Evolutionary conservation across 441 rosid genomes (phyloP).

Genomic region (Aquilaria agallochum): DNA sequence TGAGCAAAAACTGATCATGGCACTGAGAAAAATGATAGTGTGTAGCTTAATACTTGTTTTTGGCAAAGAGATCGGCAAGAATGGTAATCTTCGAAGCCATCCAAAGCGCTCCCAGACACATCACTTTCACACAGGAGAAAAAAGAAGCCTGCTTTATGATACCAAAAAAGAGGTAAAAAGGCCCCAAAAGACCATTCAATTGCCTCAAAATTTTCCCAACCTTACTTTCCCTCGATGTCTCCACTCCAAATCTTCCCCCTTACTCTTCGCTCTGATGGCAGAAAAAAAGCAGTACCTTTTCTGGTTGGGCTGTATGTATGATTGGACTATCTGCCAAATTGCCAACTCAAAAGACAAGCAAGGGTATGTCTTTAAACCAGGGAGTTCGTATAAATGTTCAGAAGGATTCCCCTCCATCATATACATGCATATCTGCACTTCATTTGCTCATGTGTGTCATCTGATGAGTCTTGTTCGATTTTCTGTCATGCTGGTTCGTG

Average conservation of each 20-base stretch:
- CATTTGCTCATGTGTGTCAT: slow-evolving; percentile 1
- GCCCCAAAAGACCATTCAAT: slow-evolving; percentile 4
- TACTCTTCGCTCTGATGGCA: slow-evolving; percentile 17
- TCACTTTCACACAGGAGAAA: slow-evolving; percentile 27
- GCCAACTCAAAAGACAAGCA: slow-evolving; percentile 27
- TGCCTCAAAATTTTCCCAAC: slow-evolving; percentile 12
- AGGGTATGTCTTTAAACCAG: not conserved
- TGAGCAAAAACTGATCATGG: too few species aligned
- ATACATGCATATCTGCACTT: not conserved
- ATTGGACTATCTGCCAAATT: slow-evolving; percentile 24
- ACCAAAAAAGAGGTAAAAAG: slow-evolving; percentile 14
- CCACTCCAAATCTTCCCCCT: slow-evolving; percentile 19
- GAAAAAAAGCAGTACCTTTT: slow-evolving; percentile 16
- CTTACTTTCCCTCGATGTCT: slow-evolving; percentile 10
- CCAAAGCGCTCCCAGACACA: slow-evolving; percentile 37
- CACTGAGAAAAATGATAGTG: too few species aligned
- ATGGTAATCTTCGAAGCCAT: slow-evolving; percentile 18
- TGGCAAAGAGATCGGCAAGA: too few species aligned
- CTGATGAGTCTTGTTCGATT: not conserved
- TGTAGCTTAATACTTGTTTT: too few species aligned
- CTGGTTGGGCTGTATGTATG: slow-evolving; percentile 16
- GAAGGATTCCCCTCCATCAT: not conserved
- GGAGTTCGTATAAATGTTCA: not conserved
- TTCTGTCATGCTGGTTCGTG: too few species aligned
- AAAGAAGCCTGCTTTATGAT: slow-evolving; percentile 26